Conservation (phyloP, 805 yeast genomes). For the Kluyveromyces lactis region DNA sequence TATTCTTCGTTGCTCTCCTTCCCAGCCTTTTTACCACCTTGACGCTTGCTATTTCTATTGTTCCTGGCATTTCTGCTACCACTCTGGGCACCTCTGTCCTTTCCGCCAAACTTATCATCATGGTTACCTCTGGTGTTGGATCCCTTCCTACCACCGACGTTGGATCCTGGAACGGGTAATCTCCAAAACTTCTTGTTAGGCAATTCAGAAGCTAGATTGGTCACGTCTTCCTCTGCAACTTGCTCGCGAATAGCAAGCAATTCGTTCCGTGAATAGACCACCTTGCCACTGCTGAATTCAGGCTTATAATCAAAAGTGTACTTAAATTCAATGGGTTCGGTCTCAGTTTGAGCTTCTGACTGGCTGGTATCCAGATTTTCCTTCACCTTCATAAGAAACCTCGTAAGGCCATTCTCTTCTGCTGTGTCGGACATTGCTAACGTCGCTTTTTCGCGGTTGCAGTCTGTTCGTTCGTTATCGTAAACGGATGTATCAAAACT, state of each 20-base stretch:
- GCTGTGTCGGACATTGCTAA: neutral
- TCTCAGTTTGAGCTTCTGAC: neutral
- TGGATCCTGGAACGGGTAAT: constrained; percentile 17
- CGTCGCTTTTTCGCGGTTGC: too few relatives aligned
- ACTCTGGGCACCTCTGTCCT: constrained; percentile 1
- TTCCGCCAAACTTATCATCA: neutral
- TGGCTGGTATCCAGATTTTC: neutral
- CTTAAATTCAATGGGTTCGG: neutral
- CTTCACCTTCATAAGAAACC: constrained; percentile 4
- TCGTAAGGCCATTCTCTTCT: constrained; percentile 1
- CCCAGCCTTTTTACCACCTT: constrained; percentile 14
- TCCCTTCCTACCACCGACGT: constrained; percentile 6
- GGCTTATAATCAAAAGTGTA: constrained; percentile 8
- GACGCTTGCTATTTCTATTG: constrained; percentile 11
- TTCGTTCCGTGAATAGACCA: constrained; percentile 24
- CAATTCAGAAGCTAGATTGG: constrained; percentile 28
- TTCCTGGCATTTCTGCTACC: constrained; percentile 10
- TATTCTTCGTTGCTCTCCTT: constrained; percentile 28
- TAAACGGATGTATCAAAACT: too few relatives aligned
- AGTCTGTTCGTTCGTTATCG: too few relatives aligned
- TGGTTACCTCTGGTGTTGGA: constrained; percentile 4
- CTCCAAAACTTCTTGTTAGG: constrained; percentile 47
- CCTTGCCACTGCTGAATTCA: constrained; percentile 8
- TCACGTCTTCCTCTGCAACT: constrained; percentile 26
- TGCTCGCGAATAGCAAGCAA: constrained; percentile 13